Evolutionary conservation across 768 basidiomycete species (phyloP).

Genomic region (Holtermannia corniformis): DNA sequence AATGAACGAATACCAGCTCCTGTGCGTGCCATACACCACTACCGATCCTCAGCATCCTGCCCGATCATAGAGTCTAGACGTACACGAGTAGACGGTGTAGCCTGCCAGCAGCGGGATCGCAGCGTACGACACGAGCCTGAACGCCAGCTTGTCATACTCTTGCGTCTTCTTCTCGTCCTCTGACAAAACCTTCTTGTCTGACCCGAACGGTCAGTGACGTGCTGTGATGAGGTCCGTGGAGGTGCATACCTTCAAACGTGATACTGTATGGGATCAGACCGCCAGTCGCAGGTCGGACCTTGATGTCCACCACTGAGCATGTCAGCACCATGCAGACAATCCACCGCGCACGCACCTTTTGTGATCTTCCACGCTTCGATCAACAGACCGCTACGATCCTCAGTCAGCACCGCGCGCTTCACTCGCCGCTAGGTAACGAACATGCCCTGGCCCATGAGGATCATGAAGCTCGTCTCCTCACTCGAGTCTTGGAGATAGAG

Average conservation of each 20-base stretch:
- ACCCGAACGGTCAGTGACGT: slow-evolving; percentile 3
- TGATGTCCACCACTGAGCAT: slow-evolving; percentile 83
- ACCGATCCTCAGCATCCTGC: background rate
- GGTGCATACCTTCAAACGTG: slow-evolving; percentile 61
- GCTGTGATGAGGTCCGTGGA: slow-evolving; percentile 4
- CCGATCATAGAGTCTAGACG: slow-evolving; percentile 7
- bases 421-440: slow-evolving; percentile 15
- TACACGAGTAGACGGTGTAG: slow-evolving; percentile 43
- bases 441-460: slow-evolving; percentile 53
- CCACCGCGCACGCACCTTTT: slow-evolving; percentile 44
- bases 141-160: slow-evolving; percentile 87
- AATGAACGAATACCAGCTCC: slow-evolving; percentile 92
- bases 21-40: slow-evolving; percentile 63
- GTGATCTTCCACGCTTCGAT: slow-evolving; percentile 82
- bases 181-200: slow-evolving; percentile 88
- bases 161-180: slow-evolving; percentile 98
- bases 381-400: slow-evolving; percentile 32
- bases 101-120: slow-evolving; percentile 58
- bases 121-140: slow-evolving; percentile 86
- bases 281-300: slow-evolving; percentile 54
- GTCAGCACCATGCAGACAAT: slow-evolving; percentile 43
- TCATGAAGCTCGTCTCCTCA: slow-evolving; percentile 96
- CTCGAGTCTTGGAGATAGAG: slow-evolving; percentile 93
- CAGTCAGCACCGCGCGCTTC: background rate
- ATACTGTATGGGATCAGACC: slow-evolving; percentile 67